Conservation (phyloP, 305 asterid genomes). For the Solanum hybrid region DNA sequence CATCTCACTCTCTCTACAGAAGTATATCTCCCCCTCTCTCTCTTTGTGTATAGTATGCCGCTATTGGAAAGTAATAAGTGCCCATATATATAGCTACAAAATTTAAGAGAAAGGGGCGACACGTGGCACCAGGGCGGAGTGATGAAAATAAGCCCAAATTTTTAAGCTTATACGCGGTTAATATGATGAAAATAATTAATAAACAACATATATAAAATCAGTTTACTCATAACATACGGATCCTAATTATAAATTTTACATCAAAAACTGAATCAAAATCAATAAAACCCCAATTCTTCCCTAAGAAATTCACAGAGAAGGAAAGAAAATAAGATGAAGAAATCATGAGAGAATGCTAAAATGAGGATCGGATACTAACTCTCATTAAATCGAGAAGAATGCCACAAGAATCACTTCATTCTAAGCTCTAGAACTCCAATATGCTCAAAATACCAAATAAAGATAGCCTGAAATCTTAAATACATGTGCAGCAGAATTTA, state of each 20-base stretch:
- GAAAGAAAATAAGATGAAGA: not conserved
- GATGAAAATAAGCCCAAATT: constrained; percentile 2
- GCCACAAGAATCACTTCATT: not conserved
- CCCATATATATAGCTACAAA: not conserved
- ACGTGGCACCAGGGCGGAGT: constrained; percentile 44
- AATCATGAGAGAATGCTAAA: not conserved
- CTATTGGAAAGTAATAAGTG: not conserved
- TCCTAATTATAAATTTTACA: too few relatives aligned
- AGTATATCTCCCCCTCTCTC: not conserved
- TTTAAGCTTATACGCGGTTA: not conserved
- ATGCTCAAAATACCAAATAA: not conserved
- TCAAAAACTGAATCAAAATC: not conserved
- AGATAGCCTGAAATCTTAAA: too few relatives aligned
- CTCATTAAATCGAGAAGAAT: not conserved
- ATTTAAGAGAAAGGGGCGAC: not conserved
- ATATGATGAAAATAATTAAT: too few relatives aligned
- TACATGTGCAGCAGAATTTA: too few relatives aligned
- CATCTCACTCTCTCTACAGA: not conserved
- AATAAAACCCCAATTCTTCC: not conserved
- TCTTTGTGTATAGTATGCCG: not conserved
- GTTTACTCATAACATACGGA: too few relatives aligned
- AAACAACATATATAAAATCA: not conserved
- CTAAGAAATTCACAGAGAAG: not conserved
- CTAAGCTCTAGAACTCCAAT: not conserved
- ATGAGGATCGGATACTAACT: not conserved